These are phyloP conservation scores for Astrephomene gubernaculifera DNA, from an alignment of 139 green algal genomes.

Conservation along the genomic window DNA sequence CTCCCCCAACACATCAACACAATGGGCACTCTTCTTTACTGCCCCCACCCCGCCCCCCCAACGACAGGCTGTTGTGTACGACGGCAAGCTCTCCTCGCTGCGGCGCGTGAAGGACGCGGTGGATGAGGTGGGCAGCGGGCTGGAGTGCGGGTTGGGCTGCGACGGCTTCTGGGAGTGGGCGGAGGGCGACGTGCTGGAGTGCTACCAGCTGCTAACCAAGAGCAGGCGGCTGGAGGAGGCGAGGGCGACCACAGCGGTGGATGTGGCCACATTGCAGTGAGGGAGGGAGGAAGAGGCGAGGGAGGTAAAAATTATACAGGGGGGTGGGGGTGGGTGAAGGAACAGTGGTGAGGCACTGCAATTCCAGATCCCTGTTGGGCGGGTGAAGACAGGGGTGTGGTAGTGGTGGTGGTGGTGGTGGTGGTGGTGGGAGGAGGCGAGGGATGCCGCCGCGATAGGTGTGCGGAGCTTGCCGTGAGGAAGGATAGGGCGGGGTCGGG, in stretches of 20 bases:
- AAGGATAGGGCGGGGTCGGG: too few species aligned
- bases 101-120: conserved; percentile 95
- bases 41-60: not conserved
- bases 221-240: conserved; percentile 62
- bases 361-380: too few species aligned
- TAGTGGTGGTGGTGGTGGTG: too few species aligned
- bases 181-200: conserved; percentile 72
- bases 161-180: conserved; percentile 82
- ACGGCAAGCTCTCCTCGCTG: conserved; percentile 85
- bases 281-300: too few species aligned
- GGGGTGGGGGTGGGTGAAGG: too few species aligned
- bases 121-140: conserved; percentile 81
- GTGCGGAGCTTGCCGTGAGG: too few species aligned
- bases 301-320: too few species aligned
- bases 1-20: not conserved
- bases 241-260: conserved; percentile 45
- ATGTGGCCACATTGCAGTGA: conserved; percentile 21
- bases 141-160: conserved; percentile 86
- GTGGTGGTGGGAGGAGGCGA: too few species aligned
- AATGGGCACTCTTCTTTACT: too few species aligned
- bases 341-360: too few species aligned
- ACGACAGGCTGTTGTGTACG: conserved; percentile 67
- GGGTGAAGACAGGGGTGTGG: too few species aligned
- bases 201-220: conserved; percentile 67
- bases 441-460: too few species aligned